Evolutionary conservation across 2,329 filamentous ascomycete species (phyloP).

Genomic region (Colletotrichum chlorophyti): DNA sequence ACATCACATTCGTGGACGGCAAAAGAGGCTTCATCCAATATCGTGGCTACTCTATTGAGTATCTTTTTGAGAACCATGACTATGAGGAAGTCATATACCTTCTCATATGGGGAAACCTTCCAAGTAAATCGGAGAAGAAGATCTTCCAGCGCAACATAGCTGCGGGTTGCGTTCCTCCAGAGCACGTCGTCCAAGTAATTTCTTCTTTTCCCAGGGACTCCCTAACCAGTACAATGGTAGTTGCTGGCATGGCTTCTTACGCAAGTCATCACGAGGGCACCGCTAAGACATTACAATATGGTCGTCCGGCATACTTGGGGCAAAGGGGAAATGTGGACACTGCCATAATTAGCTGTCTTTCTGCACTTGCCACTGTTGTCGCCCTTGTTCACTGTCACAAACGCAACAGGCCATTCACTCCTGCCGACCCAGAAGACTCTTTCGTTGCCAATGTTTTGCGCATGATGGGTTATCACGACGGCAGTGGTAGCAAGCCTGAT

Average conservation of each 20-base stretch:
- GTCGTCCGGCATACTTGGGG: not conserved
- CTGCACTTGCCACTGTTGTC: slow-evolving; percentile 10
- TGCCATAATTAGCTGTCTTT: not conserved
- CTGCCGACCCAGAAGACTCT: slow-evolving; percentile 36
- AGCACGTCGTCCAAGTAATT: slow-evolving; percentile 15
- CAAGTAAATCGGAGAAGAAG: slow-evolving; percentile 39
- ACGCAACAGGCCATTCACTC: slow-evolving; percentile 41
- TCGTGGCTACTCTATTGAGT: slow-evolving; percentile 38
- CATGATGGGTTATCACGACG: slow-evolving; percentile 13
- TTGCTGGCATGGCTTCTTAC: slow-evolving; percentile 44
- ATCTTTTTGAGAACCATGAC: slow-evolving; percentile 29
- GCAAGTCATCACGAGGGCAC: slow-evolving; percentile 37
- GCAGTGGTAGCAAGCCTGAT: slow-evolving; percentile 32
- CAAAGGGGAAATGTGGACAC: not conserved
- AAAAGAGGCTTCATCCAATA: slow-evolving; percentile 41
- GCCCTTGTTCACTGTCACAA: slow-evolving; percentile 43
- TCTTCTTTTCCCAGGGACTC: slow-evolving; percentile 33
- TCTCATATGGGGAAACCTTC: slow-evolving; percentile 45
- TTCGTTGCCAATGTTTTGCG: slow-evolving; percentile 52
- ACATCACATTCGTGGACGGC: slow-evolving; percentile 41
- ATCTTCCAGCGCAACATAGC: not conserved
- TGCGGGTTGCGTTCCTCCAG: not conserved
- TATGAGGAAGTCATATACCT: slow-evolving; percentile 40
- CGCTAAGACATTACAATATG: slow-evolving; percentile 28
- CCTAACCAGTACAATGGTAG: slow-evolving; percentile 43